Conservation (phyloP, 2,329 filamentous ascomycete genomes). For the Clarireedia paspali region DNA sequence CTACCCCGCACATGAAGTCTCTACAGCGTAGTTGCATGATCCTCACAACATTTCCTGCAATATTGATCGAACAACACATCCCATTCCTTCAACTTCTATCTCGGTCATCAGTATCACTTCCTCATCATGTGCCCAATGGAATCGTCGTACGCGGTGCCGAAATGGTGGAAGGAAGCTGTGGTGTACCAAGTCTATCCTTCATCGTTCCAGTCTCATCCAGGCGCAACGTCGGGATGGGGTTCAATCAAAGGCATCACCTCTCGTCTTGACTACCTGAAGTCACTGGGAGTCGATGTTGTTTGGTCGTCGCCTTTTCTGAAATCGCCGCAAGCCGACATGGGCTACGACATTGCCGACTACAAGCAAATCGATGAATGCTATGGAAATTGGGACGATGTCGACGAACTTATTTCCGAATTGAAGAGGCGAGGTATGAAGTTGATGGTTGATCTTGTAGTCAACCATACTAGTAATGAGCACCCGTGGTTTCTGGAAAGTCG, state of each 20-base stretch:
- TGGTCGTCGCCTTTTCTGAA: constrained; percentile 63
- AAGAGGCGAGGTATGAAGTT: constrained; percentile 57
- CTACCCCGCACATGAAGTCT: too few species aligned
- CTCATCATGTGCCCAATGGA: too few species aligned
- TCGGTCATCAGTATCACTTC: too few species aligned
- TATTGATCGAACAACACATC: too few species aligned
- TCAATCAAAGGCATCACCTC: constrained; percentile 56
- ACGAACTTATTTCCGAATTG: constrained; percentile 47
- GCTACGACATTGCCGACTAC: constrained; percentile 67
- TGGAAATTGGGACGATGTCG: constrained; percentile 59
- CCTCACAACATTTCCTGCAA: too few species aligned
- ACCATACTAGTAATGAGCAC: constrained; percentile 52
- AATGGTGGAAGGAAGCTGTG: constrained; percentile 34
- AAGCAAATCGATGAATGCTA: constrained; percentile 58
- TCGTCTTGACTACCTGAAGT: constrained; percentile 53
- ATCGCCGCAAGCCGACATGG: constrained; percentile 61
- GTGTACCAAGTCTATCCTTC: constrained; percentile 54
- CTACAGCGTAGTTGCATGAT: too few species aligned
- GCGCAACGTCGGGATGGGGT: constrained; percentile 44
- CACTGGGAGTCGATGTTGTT: constrained; percentile 54
- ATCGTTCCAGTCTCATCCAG: constrained; percentile 49
- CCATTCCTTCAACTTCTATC: too few species aligned
- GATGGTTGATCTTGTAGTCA: constrained; percentile 66
- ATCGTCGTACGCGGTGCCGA: not conserved
- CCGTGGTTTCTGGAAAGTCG: constrained; percentile 50